Evolutionary conservation across 2,329 filamentous ascomycete genomes (phyloP), one percentile per base, ranked within the genome.

Genomic region (Lecanoromycetidae sp.): DNA sequence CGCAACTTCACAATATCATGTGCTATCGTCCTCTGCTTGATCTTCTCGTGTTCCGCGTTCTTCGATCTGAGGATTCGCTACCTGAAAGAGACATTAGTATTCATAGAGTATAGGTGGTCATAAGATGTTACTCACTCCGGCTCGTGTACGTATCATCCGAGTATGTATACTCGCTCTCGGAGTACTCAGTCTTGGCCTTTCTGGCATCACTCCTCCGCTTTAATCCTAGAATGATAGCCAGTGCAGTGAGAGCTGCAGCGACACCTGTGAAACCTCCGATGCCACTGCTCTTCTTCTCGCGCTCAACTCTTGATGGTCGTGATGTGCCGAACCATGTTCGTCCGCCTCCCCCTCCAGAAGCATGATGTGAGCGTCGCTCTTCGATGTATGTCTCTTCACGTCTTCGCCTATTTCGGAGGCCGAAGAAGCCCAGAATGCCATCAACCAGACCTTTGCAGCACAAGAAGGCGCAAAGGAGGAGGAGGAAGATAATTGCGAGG

Each of bases 151-250:
- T 64, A 43, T 63, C 64, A 54, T 66, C 68, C 30, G 63, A 63
- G 30, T 58, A 55, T 49, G 63, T 66, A 20, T 17, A 32, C 45
- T 41, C 23, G 53, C 66, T 66, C 13, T 60, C 61, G 52, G 62
- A 51, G 45, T 59, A 57, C 60, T 63, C 55, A 54, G 60, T 66
- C 57, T 67, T 69, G 42, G 62, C 60, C 26, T 66, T 63, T 20
- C 63, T 55, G 25, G 64, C 23, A 13, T 47, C 58, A 43, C 55
- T 61, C 49, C 59, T 61, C 52, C 67, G 63, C 59, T 63, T 68
- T 56, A 72, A 48, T 5, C 69, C 70, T 35, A 72, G 56, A 36
- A 67, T 64, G 15, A 71, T 54, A 9, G 68, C 68, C 48, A 72
- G 53, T 9, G 63, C 65, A 40, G 65, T 67, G 39, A 70, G 51